Evolutionary conservation across 352 stramenopile species (phyloP), one percentile per base, ranked within the genome.

Genomic region (Phytophthora meadii): DNA sequence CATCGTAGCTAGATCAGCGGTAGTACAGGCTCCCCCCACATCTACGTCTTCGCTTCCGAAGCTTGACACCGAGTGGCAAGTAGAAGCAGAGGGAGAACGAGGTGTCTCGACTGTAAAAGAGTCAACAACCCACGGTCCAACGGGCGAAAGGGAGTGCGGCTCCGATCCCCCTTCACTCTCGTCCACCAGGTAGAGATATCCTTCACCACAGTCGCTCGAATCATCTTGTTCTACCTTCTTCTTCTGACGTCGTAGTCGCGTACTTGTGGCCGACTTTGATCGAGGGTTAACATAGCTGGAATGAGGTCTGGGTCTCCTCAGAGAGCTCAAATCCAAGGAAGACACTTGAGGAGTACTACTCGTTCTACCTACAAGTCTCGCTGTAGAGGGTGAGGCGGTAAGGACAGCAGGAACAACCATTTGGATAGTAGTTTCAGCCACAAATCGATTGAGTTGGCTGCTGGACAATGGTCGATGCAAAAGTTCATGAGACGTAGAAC

Each of bases 81-180:
- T 73, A 9, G 68, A 77, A 6, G 60, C 55, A 0, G 61, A 76
- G 39, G 59, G 47, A 12, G 68, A 76, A 12, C 48, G 56, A 41
- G 59, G 60, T 15, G 63, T 57, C 3, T 58, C 39, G 15, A 32
- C 52, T 10, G 19, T n/a, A 22, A 72, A 66, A 15, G 73, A 44
- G 15, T 78, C 63, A 0, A 69, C 37, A 4, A 77, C 44, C 82
- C 82, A 90, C 7, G 82, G 82, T 10, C 80, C 82, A 11, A 90
- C 66, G 1, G 80, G 78, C 10, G 82, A 90, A 0, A 66, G 51
- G 4, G 30, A 75, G 44, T 44, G 56, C 3, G 57, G 65, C 12
- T 66, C 63, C n/a, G 15, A 41, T 4, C 39, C 48, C 50, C 44
- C 51, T 19, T 65, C 64, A 30, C 61, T 44, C 51, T 59, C 54